Evolutionary conservation across 306 rosid species (phyloP), one percentile per base, ranked within the genome.

Genomic region (Quercus bicolor): DNA sequence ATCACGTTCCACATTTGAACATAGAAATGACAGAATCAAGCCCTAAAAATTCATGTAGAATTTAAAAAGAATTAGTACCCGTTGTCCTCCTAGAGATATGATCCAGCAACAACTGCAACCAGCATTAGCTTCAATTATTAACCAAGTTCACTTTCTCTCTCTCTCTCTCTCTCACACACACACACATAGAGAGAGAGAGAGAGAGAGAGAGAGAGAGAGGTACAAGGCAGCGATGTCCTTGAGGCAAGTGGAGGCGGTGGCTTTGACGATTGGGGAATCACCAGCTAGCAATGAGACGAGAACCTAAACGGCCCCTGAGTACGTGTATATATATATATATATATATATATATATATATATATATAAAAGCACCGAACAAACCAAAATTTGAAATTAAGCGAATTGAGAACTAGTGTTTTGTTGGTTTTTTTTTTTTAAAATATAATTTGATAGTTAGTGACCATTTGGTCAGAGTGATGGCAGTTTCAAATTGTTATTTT

Each of bases 51-150:
- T 26, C 4, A 31, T 4, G 16, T 26, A 6, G 16, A 48, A 29
- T 65, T 1, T 56, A 34, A 13, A 77, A 64, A 56, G 68, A 74
- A 72, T 13, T 8, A 77, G 21, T 82, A 92, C 98, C 88, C 93
- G 86, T 6, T 95, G 93, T 69, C 98, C 98, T 26, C 97, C 97
- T 28, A 93, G 91, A 12, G 98, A 94, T 78, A 84, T 89, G 3
- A 91, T 80, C 1, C 89, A 88, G 71, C 95, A 94, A 77, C 97
- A 77, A 34, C 1, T 34, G 43, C 9, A 34, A 1, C 52, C 1
- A 9, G 1, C 34, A 28, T 75, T 28, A 71, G 61, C 43, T 16
- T 7, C 40, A 56, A 60, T 62, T 68, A 28, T 23, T 13, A 79
- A 81, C 65, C 33, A 73, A 73, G 66, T 33, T 34, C 40, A 1